Percentiles rank a stretch among this genome's conserved stretches.
Evolutionary conservation across 1,284 basidiomycete genomes (phyloP).

Genomic region (Fomitopsis betulina): DNA sequence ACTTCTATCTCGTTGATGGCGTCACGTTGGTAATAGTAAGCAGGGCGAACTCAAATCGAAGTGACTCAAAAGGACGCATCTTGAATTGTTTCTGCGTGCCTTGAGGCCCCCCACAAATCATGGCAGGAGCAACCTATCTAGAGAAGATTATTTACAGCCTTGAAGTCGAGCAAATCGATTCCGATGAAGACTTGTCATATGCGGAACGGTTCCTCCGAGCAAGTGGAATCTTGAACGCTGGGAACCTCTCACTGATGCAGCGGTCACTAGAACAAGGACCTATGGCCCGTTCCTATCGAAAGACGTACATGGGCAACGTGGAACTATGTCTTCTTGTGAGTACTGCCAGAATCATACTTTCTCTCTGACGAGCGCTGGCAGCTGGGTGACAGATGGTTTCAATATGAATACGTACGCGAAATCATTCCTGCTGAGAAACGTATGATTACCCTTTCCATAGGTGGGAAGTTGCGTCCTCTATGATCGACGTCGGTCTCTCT

Average conservation of each 20-base stretch:
- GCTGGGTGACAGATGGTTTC: conserved; percentile 80
- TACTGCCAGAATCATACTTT: conserved; percentile 1
- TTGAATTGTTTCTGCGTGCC: too few relatives aligned
- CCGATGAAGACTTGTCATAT: conserved; percentile 14
- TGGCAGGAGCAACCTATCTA: neutral
- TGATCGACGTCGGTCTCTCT: conserved; percentile 70
- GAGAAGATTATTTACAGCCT: neutral
- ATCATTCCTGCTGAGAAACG: conserved; percentile 2
- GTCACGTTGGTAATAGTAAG: neutral
- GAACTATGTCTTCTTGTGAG: conserved; percentile 65
- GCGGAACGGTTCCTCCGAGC: conserved; percentile 25
- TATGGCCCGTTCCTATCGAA: conserved; percentile 53
- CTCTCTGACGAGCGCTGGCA: conserved; percentile 19
- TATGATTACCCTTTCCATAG: conserved; percentile 27
- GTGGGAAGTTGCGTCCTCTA: conserved; percentile 74
- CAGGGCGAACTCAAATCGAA: neutral
- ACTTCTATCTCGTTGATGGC: neutral
- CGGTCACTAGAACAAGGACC: conserved; percentile 52
- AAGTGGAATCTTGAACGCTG: neutral
- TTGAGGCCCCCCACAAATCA: neutral
- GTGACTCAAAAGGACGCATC: neutral
- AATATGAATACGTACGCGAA: conserved; percentile 71
- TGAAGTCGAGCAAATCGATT: conserved; percentile 1
- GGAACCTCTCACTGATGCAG: neutral
- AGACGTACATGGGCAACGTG: conserved; percentile 55